Percentiles rank a stretch among this genome's conserved stretches.
phyloP scores from a whole-genome alignment of 2,329 filamentous ascomycete species.

The Exserohilum turcica region DNA sequence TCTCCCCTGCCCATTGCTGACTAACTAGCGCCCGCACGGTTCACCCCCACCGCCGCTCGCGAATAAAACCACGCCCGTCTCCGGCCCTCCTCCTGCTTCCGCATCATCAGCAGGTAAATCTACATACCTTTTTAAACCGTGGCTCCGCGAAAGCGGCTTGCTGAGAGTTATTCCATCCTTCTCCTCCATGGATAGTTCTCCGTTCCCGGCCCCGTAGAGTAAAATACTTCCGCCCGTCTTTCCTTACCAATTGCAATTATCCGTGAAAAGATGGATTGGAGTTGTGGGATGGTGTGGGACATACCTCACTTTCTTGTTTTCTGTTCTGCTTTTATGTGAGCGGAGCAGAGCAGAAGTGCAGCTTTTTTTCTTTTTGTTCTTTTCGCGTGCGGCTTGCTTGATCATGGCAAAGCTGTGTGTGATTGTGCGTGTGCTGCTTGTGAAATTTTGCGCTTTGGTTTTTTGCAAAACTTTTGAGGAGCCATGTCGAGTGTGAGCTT shows the following conservation, averaged over 20 bases:
- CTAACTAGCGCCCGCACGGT: slow-evolving; percentile 2
- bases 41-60: neutral
- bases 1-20: slow-evolving; percentile 7
- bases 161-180: slow-evolving; percentile 48
- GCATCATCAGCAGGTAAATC: slow-evolving; percentile 48
- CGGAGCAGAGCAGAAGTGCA: too few relatives aligned
- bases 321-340: too few relatives aligned
- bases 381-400: too few relatives aligned
- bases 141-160: slow-evolving; percentile 50
- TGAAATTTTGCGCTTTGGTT: too few relatives aligned
- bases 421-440: too few relatives aligned
- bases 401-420: too few relatives aligned
- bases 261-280: slow-evolving; percentile 51
- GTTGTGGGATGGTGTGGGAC: slow-evolving; percentile 52
- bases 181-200: slow-evolving; percentile 47
- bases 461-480: too few relatives aligned
- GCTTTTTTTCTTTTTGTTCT: neutral
- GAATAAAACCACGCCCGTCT: slow-evolving; percentile 25
- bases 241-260: slow-evolving; percentile 48
- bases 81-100: slow-evolving; percentile 30
- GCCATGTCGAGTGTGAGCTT: too few relatives aligned
- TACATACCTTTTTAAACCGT: slow-evolving; percentile 45
- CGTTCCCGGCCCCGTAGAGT: slow-evolving; percentile 53
- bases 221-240: slow-evolving; percentile 44
- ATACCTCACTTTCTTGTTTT: slow-evolving; percentile 24